phyloP scores from a whole-genome alignment of 2,329 filamentous ascomycete species.

The Fusarium poae region DNA sequence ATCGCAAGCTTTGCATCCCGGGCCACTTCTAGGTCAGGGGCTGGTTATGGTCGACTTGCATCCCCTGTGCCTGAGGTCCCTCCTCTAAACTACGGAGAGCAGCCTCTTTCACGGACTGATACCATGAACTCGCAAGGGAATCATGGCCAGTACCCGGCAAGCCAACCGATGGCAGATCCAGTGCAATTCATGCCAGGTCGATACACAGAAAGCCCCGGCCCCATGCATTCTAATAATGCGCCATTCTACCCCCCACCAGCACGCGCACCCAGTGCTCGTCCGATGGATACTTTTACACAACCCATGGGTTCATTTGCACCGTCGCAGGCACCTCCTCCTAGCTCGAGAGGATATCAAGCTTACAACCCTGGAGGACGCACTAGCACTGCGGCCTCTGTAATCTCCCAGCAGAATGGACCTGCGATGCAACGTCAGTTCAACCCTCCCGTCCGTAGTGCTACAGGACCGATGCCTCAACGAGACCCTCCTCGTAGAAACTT shows the following conservation, averaged over 20 bases:
- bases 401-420: constrained; percentile 43
- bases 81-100: constrained; percentile 38
- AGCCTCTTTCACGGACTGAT: constrained; percentile 52
- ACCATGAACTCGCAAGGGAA: constrained; percentile 56
- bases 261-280: constrained; percentile 52
- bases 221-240: constrained; percentile 47
- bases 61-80: constrained; percentile 57
- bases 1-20: constrained; percentile 73
- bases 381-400: constrained; percentile 52
- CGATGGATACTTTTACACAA: constrained; percentile 51
- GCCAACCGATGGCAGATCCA: constrained; percentile 28
- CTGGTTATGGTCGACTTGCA: constrained; percentile 62
- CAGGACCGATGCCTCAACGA: constrained; percentile 54
- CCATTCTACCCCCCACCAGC: constrained; percentile 53
- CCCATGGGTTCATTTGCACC: constrained; percentile 23
- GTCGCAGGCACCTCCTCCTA: constrained; percentile 9
- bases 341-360: constrained; percentile 47
- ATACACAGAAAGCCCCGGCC: constrained; percentile 51
- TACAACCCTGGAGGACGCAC: constrained; percentile 52
- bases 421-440: constrained; percentile 43
- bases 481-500: constrained; percentile 60
- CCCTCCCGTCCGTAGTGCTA: constrained; percentile 56
- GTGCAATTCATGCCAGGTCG: constrained; percentile 36
- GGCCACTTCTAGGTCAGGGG: constrained; percentile 68
- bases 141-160: constrained; percentile 44